Conservation (phyloP, 192 early-diverging fungal genomes). For the Podila epigama region DNA sequence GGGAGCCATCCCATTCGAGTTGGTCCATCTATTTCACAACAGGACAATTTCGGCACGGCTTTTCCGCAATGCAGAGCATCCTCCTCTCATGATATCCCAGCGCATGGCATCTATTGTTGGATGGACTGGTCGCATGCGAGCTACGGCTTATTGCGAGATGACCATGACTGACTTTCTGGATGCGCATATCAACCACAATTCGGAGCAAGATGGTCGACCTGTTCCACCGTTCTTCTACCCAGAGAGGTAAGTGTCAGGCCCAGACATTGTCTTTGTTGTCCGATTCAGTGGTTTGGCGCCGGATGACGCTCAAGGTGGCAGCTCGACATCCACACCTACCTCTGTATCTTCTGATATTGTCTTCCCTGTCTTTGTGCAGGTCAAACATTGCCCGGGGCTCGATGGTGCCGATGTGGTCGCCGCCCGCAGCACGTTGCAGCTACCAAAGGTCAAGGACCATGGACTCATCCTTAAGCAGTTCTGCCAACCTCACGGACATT, state of each 20-base stretch:
- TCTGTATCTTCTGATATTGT: background rate
- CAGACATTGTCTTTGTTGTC: conserved; percentile 19
- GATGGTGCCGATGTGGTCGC: background rate
- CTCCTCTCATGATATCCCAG: conserved; percentile 10
- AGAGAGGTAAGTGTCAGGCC: background rate
- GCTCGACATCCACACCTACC: background rate
- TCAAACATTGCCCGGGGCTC: background rate
- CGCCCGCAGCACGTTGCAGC: conserved; percentile 1
- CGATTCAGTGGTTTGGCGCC: conserved; percentile 4
- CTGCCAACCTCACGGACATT: conserved; percentile 7
- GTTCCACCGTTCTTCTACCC: conserved; percentile 16
- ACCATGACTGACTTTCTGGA: conserved; percentile 15
- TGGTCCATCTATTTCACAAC: conserved; percentile 8
- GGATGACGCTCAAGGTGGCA: background rate
- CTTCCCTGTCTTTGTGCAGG: background rate
- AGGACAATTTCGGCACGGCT: background rate
- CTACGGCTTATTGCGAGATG: conserved; percentile 2
- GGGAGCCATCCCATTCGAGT: conserved; percentile 4
- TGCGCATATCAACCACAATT: conserved; percentile 12
- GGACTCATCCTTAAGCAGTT: conserved; percentile 4
- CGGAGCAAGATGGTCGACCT: background rate
- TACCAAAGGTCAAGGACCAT: background rate
- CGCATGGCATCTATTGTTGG: conserved; percentile 12
- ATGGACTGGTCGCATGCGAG: conserved; percentile 16
- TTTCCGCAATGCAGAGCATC: background rate